Base-by-base conservation (phyloP, 805 yeast species). In the Saccharomyces paradoxus region DNA sequence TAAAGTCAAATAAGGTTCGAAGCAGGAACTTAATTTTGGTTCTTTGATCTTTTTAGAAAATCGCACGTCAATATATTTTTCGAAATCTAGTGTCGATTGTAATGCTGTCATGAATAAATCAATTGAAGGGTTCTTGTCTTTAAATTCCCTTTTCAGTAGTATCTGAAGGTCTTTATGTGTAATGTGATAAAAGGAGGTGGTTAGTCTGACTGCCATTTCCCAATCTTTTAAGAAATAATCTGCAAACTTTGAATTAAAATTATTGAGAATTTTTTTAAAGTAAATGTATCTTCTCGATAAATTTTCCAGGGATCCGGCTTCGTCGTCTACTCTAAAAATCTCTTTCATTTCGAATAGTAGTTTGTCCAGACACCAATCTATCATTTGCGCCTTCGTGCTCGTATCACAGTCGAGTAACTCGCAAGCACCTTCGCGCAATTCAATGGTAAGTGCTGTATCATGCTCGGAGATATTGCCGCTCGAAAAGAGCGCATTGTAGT, bases 271-370 rank as follows among this genome's bases (percentile, higher is more conserved):
- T 60, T 87, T 83, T 60, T 85, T 84, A 70, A 89, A 87, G 67
- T 86, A 92, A 31, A 90, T 80, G 67, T 82, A 94, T 50, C 99
- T 75, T 60, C 97, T 75, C 30, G 82, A 78, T 51, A 94, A 71
- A 69, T 94, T 94, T 56, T 94, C 99, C 56, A 94, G 72, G 4
- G 95, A 86, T 0, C 97, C 97, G 0, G 99, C 99, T 70, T 94
- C 99, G 62, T 90, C 97, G 13, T 82, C 77, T 9, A 83, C 76
- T 53, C 82, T 79, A 71, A 94, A 94, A 10, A 94, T 89, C 24
- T 81, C 73, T 37, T 78, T 78, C 48, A 92, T 82, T 63, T 92
- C 98, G 62, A 79, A 80, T 52, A 94, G 74, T 58, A 86, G 83
- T 30, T 76, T 76, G 54, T 79, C 81, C 56, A 87, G 79, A 68